These are phyloP conservation scores for Candida xyloterini DNA, from an alignment of 805 yeast genomes.

Conservation along the genomic window DNA sequence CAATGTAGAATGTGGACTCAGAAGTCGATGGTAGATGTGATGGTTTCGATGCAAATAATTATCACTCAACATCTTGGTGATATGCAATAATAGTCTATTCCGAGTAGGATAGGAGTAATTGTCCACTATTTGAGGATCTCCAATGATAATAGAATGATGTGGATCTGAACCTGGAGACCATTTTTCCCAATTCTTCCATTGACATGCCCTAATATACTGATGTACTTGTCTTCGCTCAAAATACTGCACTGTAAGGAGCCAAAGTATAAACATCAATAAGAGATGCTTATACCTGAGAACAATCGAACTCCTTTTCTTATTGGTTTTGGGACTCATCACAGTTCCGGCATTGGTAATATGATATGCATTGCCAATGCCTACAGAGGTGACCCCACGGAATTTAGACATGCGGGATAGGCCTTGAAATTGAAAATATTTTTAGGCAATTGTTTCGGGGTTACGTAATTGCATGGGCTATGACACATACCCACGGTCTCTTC, in stretches of 20 bases:
- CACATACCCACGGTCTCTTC: conserved; percentile 3
- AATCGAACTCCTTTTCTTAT: neutral
- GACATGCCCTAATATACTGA: conserved; percentile 44
- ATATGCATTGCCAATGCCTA: conserved; percentile 14
- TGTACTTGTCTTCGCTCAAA: conserved; percentile 53
- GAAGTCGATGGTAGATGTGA: conserved; percentile 49
- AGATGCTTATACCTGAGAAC: conserved; percentile 16
- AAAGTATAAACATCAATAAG: conserved; percentile 31
- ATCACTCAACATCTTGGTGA: conserved; percentile 65
- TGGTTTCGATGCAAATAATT: conserved; percentile 78
- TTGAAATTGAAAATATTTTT: neutral
- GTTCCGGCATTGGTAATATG: neutral
- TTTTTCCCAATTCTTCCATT: conserved; percentile 67
- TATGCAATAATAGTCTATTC: conserved; percentile 45
- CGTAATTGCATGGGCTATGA: conserved; percentile 10
- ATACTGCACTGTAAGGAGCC: conserved; percentile 48
- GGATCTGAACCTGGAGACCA: conserved; percentile 41
- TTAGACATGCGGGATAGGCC: conserved; percentile 8
- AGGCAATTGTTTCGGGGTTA: conserved; percentile 4
- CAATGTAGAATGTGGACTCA: conserved; percentile 73
- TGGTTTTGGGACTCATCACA: conserved; percentile 5
- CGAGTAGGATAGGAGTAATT: conserved; percentile 80
- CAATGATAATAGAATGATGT: conserved; percentile 47
- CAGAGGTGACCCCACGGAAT: conserved; percentile 15
- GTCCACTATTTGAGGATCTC: conserved; percentile 95